phyloP scores from a whole-genome alignment of 2,329 filamentous ascomycete genomes.

The Escovopsis sp. region DNA sequence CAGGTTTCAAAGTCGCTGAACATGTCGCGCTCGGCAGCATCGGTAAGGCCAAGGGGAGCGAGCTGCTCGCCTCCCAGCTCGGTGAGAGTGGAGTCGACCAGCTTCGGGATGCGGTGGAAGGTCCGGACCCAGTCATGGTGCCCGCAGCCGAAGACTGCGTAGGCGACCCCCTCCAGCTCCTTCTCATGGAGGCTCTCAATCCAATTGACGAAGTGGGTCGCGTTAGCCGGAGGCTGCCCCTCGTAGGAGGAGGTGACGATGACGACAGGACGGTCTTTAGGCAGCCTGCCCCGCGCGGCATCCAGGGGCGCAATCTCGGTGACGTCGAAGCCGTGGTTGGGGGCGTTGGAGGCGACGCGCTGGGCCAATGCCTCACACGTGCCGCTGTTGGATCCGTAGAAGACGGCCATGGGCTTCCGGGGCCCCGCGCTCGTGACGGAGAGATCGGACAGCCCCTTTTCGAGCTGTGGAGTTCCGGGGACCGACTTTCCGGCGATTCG shows the following conservation, averaged over 20 bases:
- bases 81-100: constrained; percentile 40
- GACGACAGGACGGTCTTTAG: constrained; percentile 45
- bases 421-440: neutral
- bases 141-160: constrained; percentile 58
- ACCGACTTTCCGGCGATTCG: constrained; percentile 22
- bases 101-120: constrained; percentile 51
- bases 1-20: constrained; percentile 53
- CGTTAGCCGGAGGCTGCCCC: constrained; percentile 60
- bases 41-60: constrained; percentile 36
- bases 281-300: constrained; percentile 43
- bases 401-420: constrained; percentile 42
- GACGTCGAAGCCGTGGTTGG: constrained; percentile 43
- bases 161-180: constrained; percentile 41
- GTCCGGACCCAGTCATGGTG: constrained; percentile 42
- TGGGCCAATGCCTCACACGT: constrained; percentile 59
- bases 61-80: constrained; percentile 21
- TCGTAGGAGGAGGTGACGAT: constrained; percentile 61
- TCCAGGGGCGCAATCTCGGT: constrained; percentile 42
- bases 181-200: constrained; percentile 36
- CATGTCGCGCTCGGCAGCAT: constrained; percentile 49
- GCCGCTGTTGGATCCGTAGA: constrained; percentile 61
- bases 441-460: neutral
- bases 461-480: constrained; percentile 1
- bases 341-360: constrained; percentile 43
- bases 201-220: constrained; percentile 53